phyloP scores from a whole-genome alignment of 805 yeast species.

The Scheffersomyces stipitis region DNA sequence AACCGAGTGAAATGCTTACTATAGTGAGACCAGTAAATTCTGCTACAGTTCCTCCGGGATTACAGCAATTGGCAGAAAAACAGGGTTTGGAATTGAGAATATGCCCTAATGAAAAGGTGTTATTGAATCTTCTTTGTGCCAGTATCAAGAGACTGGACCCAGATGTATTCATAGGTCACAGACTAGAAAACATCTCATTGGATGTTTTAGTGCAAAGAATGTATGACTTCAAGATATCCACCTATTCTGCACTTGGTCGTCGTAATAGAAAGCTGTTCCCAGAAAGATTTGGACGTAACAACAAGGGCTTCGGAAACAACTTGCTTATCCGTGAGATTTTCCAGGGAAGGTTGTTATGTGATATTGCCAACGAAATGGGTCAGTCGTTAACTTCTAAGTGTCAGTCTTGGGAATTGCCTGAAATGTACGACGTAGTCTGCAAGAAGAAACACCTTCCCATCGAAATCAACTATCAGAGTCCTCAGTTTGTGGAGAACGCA shows the following conservation, averaged over 20 bases:
- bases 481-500: constrained; percentile 66
- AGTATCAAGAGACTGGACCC: constrained; percentile 77
- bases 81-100: constrained; percentile 51
- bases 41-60: constrained; percentile 70
- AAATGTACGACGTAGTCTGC: constrained; percentile 84
- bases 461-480: constrained; percentile 73
- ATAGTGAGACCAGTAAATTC: constrained; percentile 77
- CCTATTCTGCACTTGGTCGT: constrained; percentile 85
- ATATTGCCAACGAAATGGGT: constrained; percentile 92
- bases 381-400: constrained; percentile 88
- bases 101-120: constrained; percentile 71
- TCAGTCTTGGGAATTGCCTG: constrained; percentile 90
- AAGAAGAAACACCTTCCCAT: constrained; percentile 57
- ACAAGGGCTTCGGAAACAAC: constrained; percentile 45
- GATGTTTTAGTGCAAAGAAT: constrained; percentile 81
- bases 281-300: constrained; percentile 58
- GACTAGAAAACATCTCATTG: constrained; percentile 73
- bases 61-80: constrained; percentile 58
- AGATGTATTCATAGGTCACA: constrained; percentile 87
- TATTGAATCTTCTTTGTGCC: constrained; percentile 74
- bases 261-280: constrained; percentile 78
- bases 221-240: constrained; percentile 67
- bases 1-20: constrained; percentile 65
- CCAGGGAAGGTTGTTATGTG: constrained; percentile 87
- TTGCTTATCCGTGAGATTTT: constrained; percentile 65